Conservation (phyloP, 2,329 filamentous ascomycete genomes). For the Monilinia aucupariae region DNA sequence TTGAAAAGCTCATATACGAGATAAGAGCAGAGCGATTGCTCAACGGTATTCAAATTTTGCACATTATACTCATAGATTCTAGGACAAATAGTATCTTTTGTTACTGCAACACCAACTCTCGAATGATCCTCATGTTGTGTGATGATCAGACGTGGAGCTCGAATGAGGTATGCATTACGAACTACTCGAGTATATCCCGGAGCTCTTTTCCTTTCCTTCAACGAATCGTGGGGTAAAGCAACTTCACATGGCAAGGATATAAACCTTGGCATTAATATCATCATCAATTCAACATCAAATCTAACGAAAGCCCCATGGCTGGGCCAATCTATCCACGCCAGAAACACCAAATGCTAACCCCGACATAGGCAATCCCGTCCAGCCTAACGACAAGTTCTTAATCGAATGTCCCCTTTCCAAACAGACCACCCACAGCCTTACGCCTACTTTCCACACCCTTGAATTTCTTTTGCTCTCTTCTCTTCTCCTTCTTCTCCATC, state of each 20-base stretch:
- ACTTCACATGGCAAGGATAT: background rate
- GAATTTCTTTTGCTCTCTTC: slow-evolving; percentile 52
- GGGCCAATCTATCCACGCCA: background rate
- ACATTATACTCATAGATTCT: too few species aligned
- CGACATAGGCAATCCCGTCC: slow-evolving; percentile 6
- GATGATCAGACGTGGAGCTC: background rate
- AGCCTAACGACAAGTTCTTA: slow-evolving; percentile 17
- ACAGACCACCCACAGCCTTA: slow-evolving; percentile 52
- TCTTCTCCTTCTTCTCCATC: slow-evolving; percentile 51
- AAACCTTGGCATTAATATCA: slow-evolving; percentile 9
- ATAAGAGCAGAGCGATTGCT: background rate
- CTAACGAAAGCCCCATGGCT: background rate
- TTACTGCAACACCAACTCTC: background rate
- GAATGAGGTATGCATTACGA: background rate
- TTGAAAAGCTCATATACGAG: background rate
- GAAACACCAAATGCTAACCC: slow-evolving; percentile 9
- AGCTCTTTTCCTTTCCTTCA: background rate
- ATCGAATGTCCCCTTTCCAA: slow-evolving; percentile 52
- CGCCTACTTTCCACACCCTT: slow-evolving; percentile 53
- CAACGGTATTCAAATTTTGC: background rate
- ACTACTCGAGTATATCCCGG: background rate
- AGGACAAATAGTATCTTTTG: background rate
- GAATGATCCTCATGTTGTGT: background rate
- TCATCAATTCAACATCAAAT: background rate
- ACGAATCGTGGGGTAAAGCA: background rate